phyloP scores from a whole-genome alignment of 495 filamentous ascomycete species.

The Aspergillus diversus region DNA sequence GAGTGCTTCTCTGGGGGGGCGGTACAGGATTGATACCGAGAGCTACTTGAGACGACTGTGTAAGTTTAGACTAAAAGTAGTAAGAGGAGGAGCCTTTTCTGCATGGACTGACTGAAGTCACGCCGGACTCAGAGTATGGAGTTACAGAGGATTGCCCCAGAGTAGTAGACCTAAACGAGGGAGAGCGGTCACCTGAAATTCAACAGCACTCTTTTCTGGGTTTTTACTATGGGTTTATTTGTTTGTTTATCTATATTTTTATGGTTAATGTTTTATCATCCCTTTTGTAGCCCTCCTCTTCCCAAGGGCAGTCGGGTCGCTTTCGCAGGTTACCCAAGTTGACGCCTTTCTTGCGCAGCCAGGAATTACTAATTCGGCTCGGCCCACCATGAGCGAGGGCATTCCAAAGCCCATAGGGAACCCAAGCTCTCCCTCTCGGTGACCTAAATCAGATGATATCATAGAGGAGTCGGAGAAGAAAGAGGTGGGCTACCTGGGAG shows the following conservation, averaged over 20 bases:
- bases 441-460: constrained; percentile 10
- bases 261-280: no score
- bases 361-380: constrained; percentile 1
- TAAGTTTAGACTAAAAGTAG: constrained; percentile 2
- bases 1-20: background rate
- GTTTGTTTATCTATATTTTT: background rate
- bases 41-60: background rate
- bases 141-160: constrained; percentile 12
- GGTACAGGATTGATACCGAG: constrained; percentile 1
- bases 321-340: no score
- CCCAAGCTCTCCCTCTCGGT: background rate
- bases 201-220: background rate
- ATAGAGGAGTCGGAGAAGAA: background rate
- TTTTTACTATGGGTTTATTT: background rate
- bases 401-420: background rate
- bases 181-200: background rate
- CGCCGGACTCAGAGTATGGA: background rate
- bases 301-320: no score
- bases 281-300: no score
- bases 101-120: constrained; percentile 1
- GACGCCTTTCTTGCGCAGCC: background rate
- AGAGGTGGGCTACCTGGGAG: background rate
- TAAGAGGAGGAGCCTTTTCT: background rate
- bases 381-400: background rate
- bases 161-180: constrained; percentile 16